Evolutionary conservation across 2,329 filamentous ascomycete species (phyloP), one percentile per base, ranked within the genome.

Genomic region (Cercospora nicotianae): DNA sequence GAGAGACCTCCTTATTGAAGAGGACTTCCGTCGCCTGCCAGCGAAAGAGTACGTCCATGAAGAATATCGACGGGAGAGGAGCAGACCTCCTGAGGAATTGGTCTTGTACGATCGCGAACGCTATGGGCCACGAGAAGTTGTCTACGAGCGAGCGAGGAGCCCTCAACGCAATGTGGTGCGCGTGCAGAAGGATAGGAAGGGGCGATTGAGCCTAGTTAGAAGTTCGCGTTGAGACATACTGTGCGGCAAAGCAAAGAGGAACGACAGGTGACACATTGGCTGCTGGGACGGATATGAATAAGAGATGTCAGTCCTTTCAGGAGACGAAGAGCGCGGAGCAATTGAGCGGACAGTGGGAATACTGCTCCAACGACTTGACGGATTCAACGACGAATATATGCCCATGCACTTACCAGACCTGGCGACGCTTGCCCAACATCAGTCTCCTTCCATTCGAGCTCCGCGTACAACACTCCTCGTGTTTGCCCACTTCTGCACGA

Each of bases 181-280:
- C 74, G 88, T 97, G 75, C 91, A 93, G 82, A 93, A 91, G 85
- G 93, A 97, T 83, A 90, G 90, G 85, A 95, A 92, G 93, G 93
- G 94, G 96, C 95, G 90, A 91, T 89, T 95, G 88, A 88, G 89
- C 84, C 89, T 94, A 83, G 91, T 91, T 83, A 87, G 92, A 81
- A 91, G 91, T 77, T 88, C 89, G 83, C 86, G 88, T 81, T 87
- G 83, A 81, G 23, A 28, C 8, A 6, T 3, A 0, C 36, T 42
- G 36, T 42, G 2, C 16, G 7, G 16, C 36, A 9, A 3, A 42
- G 36, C 36, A 39, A 39, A 8, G 36, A 36, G 39, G 5, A 42
- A 42, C 39, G 16, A 42, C n/a, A 42, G 16, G 39, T 42, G 5
- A 42, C 39, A 42, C 16, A 16, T 16, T 42, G 31, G 31, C 31